Percentiles rank a stretch among this genome's conserved stretches.
Conservation (phyloP, 2,329 filamentous ascomycete genomes). For the Colletotrichum filicis region DNA sequence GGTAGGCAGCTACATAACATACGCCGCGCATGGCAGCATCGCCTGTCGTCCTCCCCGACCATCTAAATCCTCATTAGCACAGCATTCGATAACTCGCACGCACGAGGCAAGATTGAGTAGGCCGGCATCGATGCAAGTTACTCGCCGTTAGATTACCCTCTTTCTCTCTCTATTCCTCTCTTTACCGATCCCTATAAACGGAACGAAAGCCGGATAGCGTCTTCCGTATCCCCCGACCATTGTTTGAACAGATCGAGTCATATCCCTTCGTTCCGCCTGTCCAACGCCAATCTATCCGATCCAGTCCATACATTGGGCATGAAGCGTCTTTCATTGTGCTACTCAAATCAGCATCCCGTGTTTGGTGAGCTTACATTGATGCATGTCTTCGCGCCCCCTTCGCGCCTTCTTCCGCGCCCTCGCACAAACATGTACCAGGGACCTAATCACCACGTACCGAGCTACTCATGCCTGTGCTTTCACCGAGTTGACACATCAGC, state of each 20-base stretch:
- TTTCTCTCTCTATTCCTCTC: neutral
- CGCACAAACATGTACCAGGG: conserved; percentile 14
- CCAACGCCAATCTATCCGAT: neutral
- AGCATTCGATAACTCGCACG: neutral
- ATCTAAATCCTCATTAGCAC: neutral
- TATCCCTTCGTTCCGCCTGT: neutral
- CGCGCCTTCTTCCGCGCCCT: neutral
- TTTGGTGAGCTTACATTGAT: neutral
- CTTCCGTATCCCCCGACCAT: neutral
- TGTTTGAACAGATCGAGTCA: neutral
- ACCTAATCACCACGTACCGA: conserved; percentile 20
- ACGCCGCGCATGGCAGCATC: neutral
- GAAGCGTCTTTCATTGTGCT: neutral
- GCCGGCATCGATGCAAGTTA: neutral
- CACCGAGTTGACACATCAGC: conserved; percentile 27
- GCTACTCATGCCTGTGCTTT: conserved; percentile 19
- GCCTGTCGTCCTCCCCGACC: neutral
- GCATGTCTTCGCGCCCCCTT: neutral
- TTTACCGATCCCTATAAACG: neutral
- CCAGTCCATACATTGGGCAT: neutral
- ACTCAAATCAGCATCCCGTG: neutral
- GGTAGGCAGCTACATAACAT: neutral
- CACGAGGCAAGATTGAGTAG: neutral
- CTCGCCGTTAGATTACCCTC: neutral
- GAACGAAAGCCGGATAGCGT: neutral